phyloP scores from a whole-genome alignment of 345 rosid genomes.

The Heritiera fomes region DNA sequence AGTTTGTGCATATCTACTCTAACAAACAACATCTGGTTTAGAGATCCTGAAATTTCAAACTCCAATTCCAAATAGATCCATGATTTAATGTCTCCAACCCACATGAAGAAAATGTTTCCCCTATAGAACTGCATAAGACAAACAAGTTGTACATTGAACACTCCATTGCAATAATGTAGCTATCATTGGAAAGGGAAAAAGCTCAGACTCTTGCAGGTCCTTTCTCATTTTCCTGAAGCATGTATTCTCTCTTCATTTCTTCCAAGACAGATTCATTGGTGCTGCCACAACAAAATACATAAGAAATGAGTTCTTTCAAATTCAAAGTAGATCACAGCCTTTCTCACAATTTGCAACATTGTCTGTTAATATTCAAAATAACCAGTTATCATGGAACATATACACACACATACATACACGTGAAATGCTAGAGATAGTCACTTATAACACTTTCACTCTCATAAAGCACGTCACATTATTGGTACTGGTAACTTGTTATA shows the following conservation, averaged over 20 bases:
- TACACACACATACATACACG: not conserved
- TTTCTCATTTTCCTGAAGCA: slow-evolving; percentile 61
- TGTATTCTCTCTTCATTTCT: slow-evolving; percentile 60
- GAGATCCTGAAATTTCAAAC: too few species aligned
- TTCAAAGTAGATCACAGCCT: not conserved
- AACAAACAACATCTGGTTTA: not conserved
- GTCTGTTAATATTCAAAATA: not conserved
- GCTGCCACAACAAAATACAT: slow-evolving; percentile 42
- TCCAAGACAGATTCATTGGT: slow-evolving; percentile 84
- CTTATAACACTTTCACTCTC: too few species aligned
- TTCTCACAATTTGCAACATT: not conserved
- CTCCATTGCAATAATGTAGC: not conserved
- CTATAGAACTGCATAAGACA: not conserved
- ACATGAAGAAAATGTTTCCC: not conserved
- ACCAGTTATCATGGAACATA: not conserved
- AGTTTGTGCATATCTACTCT: not conserved
- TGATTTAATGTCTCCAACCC: not conserved
- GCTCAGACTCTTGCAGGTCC: slow-evolving; percentile 32
- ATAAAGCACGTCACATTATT: too few species aligned
- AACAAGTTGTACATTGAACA: not conserved
- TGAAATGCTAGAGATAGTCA: too few species aligned
- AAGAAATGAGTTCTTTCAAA: not conserved
- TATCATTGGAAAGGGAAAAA: not conserved
- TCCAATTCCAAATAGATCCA: too few species aligned
- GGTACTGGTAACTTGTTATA: too few species aligned